phyloP scores from a whole-genome alignment of 176 grass and related monocot genomes.

The Musa schizocarpa region DNA sequence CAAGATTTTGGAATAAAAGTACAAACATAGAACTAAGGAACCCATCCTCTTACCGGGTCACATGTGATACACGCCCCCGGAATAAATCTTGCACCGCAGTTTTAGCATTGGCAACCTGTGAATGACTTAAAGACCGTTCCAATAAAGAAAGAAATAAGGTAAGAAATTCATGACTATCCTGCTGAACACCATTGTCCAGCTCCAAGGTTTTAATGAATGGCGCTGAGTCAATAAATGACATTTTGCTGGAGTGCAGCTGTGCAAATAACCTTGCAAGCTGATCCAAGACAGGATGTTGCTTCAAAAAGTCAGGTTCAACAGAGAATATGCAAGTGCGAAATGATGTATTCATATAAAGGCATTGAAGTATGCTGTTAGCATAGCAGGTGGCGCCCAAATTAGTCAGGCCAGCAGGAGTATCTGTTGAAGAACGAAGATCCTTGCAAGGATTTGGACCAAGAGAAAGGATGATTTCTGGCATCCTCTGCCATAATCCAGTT shows the following conservation, averaged over 20 bases:
- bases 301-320: constrained; percentile 57
- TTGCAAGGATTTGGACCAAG: constrained; percentile 61
- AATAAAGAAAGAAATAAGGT: constrained; percentile 94
- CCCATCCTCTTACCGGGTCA: constrained; percentile 52
- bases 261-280: constrained; percentile 72
- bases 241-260: constrained; percentile 79
- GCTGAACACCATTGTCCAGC: constrained; percentile 90
- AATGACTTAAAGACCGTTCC: constrained; percentile 65
- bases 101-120: constrained; percentile 57
- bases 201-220: constrained; percentile 83
- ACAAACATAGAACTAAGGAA: constrained; percentile 3
- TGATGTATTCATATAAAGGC: constrained; percentile 92
- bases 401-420: constrained; percentile 85
- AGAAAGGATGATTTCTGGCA: constrained; percentile 46
- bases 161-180: constrained; percentile 94
- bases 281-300: constrained; percentile 72
- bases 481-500: constrained; percentile 79
- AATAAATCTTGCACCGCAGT: constrained; percentile 80
- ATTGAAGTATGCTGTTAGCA: constrained; percentile 97
- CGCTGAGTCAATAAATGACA: constrained; percentile 74
- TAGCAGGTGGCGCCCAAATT: constrained; percentile 94
- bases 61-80: constrained; percentile 67
- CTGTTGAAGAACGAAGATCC: constrained; percentile 52
- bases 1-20: constrained; percentile 2
- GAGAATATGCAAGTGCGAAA: constrained; percentile 72